Percentiles rank a stretch among this genome's conserved stretches.
Conservation (phyloP, 257 asterid species). For the Solanum pimpinellifolium region DNA sequence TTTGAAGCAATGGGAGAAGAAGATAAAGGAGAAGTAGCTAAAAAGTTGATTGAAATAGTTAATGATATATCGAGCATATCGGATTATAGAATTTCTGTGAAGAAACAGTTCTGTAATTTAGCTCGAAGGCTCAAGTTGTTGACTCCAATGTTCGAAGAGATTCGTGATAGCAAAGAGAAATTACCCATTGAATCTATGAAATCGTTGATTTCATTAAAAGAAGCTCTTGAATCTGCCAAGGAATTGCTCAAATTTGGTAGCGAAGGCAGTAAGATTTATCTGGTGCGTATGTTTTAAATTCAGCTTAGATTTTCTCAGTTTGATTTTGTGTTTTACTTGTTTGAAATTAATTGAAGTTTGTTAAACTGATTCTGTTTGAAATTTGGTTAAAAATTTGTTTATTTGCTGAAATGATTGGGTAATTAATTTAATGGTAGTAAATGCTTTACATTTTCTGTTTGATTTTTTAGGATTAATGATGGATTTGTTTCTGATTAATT, state of each 20-base stretch:
- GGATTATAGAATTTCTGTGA: slow-evolving; percentile 55
- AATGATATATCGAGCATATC: slow-evolving; percentile 59
- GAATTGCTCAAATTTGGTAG: slow-evolving; percentile 86
- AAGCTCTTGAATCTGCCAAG: slow-evolving; percentile 59
- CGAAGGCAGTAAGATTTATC: slow-evolving; percentile 86
- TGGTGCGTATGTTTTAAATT: slow-evolving; percentile 25
- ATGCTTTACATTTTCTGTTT: neutral
- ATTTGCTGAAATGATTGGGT: neutral
- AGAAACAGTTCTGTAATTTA: slow-evolving; percentile 76
- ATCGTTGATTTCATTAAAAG: slow-evolving; percentile 31
- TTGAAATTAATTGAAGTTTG: neutral
- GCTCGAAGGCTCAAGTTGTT: slow-evolving; percentile 85
- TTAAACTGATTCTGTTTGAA: neutral
- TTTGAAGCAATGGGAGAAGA: slow-evolving; percentile 41
- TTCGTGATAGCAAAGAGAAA: slow-evolving; percentile 63
- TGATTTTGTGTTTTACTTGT: neutral
- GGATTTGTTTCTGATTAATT: neutral
- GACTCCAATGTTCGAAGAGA: slow-evolving; percentile 95
- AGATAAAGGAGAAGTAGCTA: slow-evolving; percentile 45
- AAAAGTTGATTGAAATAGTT: slow-evolving; percentile 43
- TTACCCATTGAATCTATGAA: slow-evolving; percentile 37
- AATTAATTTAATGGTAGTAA: neutral
- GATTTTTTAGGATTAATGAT: neutral
- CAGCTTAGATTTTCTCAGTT: neutral
- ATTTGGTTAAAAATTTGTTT: neutral